Evolutionary conservation across 192 early-diverging fungal species (phyloP), one percentile per base, ranked within the genome.

Genomic region (Lunasporangiospora selenospora): DNA sequence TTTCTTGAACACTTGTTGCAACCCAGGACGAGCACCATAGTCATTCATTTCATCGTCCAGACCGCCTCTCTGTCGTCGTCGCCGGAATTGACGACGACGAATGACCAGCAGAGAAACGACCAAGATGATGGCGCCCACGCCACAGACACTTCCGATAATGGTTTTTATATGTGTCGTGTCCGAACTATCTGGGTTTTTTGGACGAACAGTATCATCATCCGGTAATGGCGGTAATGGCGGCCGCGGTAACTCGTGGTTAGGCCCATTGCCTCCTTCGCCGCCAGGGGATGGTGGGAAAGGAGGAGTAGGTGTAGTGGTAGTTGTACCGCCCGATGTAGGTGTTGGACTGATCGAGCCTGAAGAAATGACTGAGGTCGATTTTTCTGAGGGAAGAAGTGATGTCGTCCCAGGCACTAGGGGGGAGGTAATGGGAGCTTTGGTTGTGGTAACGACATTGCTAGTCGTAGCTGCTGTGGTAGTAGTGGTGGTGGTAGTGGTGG

Each of bases 21-120:
- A n/a, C n/a, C n/a, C n/a, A n/a, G n/a, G n/a, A n/a, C n/a, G n/a
- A n/a, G n/a, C n/a, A n/a, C n/a, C n/a, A n/a, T n/a, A n/a, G n/a
- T n/a, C n/a, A n/a, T n/a, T n/a, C n/a, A n/a, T n/a, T n/a, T n/a
- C n/a, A n/a, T n/a, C n/a, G n/a, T n/a, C n/a, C n/a, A n/a, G n/a
- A n/a, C n/a, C n/a, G n/a, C n/a, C n/a, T 12, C 40, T 6, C 26
- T 26, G 10, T 12, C 12, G 19, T 1, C 38, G 37, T 1, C 40
- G 31, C 21, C 34, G 45, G 7, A 21, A 12, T 45, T 36, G 31
- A 0, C 69, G 60, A 26, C 69, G 45, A 18, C 69, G 37, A 53
- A 63, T 6, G 26, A 63, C 37, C 1, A 73, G n/a, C 3, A 73
- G 16, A 1, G 69, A 62, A 24, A 62, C 49, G 6, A 63, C 36